These are phyloP conservation scores for Tricholoma hemisulphureum DNA, from an alignment of 768 basidiomycete species.

Conservation along the genomic window DNA sequence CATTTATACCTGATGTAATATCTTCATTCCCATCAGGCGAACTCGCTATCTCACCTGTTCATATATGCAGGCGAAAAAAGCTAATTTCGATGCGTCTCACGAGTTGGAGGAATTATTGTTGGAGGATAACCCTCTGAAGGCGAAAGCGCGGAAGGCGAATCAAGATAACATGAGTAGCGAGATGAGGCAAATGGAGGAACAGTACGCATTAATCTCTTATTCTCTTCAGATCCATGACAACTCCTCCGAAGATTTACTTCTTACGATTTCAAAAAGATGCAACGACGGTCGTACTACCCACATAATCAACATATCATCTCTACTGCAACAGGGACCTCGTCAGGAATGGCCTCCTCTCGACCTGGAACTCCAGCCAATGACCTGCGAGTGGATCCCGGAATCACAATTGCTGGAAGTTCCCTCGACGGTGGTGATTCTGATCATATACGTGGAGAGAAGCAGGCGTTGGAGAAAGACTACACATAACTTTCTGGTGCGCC, in stretches of 20 bases:
- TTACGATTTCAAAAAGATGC: conserved; percentile 92
- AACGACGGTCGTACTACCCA: conserved; percentile 88
- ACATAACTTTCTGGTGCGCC: conserved; percentile 30
- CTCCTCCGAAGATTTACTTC: conserved; percentile 66
- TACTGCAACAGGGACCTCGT: conserved; percentile 74
- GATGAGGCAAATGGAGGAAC: conserved; percentile 98
- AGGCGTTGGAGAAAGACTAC: conserved; percentile 49
- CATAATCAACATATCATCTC: conserved; percentile 73
- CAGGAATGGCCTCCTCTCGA: conserved; percentile 66
- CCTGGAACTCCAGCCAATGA: conserved; percentile 69
- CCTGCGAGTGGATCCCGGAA: conserved; percentile 42
- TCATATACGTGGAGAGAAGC: conserved; percentile 39
- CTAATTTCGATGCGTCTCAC: conserved; percentile 98
- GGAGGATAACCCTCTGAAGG: conserved; percentile 96
- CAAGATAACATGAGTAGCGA: conserved; percentile 88
- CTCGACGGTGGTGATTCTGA: conserved; percentile 40
- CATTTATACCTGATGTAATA: conserved; percentile 87
- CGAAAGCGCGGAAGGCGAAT: conserved; percentile 85
- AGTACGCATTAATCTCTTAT: conserved; percentile 51
- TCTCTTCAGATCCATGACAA: conserved; percentile 3
- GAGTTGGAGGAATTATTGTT: conserved; percentile 94
- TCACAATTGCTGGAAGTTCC: conserved; percentile 40
- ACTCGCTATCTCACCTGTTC: not conserved
- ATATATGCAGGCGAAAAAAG: conserved; percentile 82
- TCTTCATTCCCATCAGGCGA: conserved; percentile 4